Evolutionary conservation across 129 eudicot genomes (phyloP).

Genomic region (Oenanthe sinensis): DNA sequence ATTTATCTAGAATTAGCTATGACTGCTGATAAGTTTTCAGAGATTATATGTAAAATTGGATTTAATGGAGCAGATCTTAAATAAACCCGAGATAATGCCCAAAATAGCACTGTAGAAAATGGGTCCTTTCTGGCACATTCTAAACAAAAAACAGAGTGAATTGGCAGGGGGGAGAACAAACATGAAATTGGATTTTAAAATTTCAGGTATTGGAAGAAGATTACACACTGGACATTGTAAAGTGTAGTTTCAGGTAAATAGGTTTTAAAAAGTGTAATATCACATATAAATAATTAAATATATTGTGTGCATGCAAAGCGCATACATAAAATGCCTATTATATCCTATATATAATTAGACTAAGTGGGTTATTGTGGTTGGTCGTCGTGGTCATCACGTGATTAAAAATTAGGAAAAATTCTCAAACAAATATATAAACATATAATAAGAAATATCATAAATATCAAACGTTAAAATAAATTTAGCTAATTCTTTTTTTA

Average conservation of each 20-base stretch:
- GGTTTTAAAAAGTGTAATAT: neutral
- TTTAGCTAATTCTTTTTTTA: too few relatives aligned
- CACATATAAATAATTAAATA: too few relatives aligned
- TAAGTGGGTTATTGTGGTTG: too few relatives aligned
- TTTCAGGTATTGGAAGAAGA: neutral
- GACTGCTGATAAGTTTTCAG: neutral
- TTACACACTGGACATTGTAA: neutral
- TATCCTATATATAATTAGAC: too few relatives aligned
- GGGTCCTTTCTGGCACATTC: too few relatives aligned
- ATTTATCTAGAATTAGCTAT: neutral
- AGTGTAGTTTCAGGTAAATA: neutral
- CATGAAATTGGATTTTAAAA: neutral
- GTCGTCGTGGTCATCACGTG: too few relatives aligned
- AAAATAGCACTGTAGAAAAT: too few relatives aligned
- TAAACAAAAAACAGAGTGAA: too few relatives aligned
- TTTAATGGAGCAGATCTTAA: neutral
- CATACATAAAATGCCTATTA: neutral
- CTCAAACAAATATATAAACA: too few relatives aligned
- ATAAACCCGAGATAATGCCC: neutral
- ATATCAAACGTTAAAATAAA: too few relatives aligned
- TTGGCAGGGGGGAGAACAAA: neutral
- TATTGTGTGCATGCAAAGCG: neutral
- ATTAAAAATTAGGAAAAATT: too few relatives aligned
- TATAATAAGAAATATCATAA: too few relatives aligned
- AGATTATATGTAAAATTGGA: neutral